Evolutionary conservation across 2,329 filamentous ascomycete genomes (phyloP), one percentile per base, ranked within the genome.

Genomic region (Xylaria arbuscula): DNA sequence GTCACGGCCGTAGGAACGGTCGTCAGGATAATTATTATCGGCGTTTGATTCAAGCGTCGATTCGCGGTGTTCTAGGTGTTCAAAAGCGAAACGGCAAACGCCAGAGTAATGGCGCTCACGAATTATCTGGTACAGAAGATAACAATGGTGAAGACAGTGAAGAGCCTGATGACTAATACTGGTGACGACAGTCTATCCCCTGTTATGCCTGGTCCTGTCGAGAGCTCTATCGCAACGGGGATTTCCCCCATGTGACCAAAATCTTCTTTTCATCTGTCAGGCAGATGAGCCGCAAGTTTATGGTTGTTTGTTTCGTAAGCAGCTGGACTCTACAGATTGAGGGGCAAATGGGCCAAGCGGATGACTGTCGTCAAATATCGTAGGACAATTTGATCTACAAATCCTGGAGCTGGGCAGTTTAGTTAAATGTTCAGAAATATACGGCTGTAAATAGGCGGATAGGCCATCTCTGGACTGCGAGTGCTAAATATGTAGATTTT

Each of bases 71-170:
- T 86, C 73, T 81, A 80, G 84, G 84, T 80, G 83, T 86, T 80
- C 80, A 84, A 85, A 85, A 84, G 72, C 72, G 62, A 61, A 66
- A 72, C 19, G 62, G 54, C 15, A 72, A 72, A 69, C 68, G 72
- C 71, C 70, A 66, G 56, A 71, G 64, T 62, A 64, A 66, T 47
- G 70, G 71, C 40, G 66, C 69, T 65, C 73, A 70, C 62, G 72
- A 73, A 63, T 71, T 65, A 36, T 72, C 70, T 34, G 72, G 71
- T 61, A 51, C 81, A 72, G 77, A 82, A 68, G 85, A 86, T 70
- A 86, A 88, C 75, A 86, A 87, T 80, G 87, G 85, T 76, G 89
- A 92, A 76, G 90, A 91, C 68, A 85, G 87, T 77, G 88, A 90
- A 65, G 87, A 87, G 72, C 88, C 92, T 74, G 89, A 92, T 75